Percentiles rank a stretch among this genome's conserved stretches.
These are phyloP conservation scores for Luffa acutangula DNA, from an alignment of 306 rosid species.

Conservation along the genomic window DNA sequence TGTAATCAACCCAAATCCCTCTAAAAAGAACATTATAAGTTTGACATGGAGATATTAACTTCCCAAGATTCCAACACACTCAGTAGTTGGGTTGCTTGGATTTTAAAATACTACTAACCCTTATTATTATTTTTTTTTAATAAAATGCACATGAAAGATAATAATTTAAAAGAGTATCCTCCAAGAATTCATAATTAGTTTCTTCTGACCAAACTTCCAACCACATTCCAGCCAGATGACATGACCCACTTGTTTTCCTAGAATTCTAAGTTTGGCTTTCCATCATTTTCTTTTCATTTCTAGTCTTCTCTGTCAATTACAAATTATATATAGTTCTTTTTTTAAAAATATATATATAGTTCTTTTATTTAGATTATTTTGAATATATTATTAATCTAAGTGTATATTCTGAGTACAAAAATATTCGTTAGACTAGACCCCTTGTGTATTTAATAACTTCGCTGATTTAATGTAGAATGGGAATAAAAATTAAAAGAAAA, in stretches of 20 bases:
- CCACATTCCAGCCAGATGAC: neutral
- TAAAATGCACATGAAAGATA: neutral
- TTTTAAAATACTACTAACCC: conserved; percentile 16
- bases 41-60: neutral
- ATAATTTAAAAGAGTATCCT: conserved; percentile 8
- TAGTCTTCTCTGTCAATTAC: neutral
- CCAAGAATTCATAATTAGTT: conserved; percentile 16
- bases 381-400: no score
- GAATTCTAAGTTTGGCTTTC: neutral
- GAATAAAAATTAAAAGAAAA: no score
- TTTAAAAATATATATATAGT: no score
- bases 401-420: neutral
- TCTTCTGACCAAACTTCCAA: neutral
- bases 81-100: conserved; percentile 32
- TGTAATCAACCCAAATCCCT: neutral
- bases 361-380: neutral
- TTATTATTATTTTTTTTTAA: neutral
- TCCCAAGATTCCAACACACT: neutral
- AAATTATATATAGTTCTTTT: neutral
- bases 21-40: neutral
- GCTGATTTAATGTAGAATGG: no score
- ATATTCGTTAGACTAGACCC: neutral
- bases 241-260: neutral
- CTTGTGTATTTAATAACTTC: no score
- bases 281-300: neutral